phyloP scores from a whole-genome alignment of 1,284 basidiomycete species.

The Puccinia coronata region DNA sequence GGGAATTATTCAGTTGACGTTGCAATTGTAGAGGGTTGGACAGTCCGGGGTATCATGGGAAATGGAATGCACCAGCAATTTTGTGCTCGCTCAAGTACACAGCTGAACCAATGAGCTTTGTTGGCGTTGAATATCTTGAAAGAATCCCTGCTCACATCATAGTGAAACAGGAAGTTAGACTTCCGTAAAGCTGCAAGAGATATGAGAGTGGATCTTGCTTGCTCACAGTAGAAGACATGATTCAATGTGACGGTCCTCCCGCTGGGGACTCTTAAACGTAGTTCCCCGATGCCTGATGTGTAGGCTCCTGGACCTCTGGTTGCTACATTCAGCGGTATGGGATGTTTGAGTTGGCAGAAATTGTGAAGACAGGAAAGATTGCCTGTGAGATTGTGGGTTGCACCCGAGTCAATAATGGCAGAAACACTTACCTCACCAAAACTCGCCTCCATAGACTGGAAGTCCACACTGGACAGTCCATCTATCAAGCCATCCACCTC shows the following conservation, averaged over 20 bases:
- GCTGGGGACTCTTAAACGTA: background rate
- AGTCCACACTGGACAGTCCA: too few species aligned
- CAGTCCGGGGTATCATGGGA: background rate
- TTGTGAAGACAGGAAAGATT: too few species aligned
- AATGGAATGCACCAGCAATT: background rate
- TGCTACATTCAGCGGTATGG: too few species aligned
- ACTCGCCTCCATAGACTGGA: too few species aligned
- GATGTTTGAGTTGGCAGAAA: too few species aligned
- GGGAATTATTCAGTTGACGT: background rate
- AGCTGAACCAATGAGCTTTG: background rate
- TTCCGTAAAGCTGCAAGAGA: too few species aligned
- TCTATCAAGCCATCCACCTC: too few species aligned
- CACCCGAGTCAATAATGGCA: too few species aligned
- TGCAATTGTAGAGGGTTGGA: background rate
- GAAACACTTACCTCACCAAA: too few species aligned
- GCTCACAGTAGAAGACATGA: background rate
- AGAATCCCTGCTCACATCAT: background rate
- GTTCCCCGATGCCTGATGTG: background rate
- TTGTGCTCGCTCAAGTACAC: background rate
- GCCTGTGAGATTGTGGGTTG: too few species aligned
- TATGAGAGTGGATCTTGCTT: too few species aligned
- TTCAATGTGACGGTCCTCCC: background rate
- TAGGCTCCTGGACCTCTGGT: background rate
- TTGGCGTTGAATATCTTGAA: background rate
- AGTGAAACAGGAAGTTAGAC: too few species aligned